Conservation (phyloP, 148 eudicot genomes). For the Rhododendron henanense region DNA sequence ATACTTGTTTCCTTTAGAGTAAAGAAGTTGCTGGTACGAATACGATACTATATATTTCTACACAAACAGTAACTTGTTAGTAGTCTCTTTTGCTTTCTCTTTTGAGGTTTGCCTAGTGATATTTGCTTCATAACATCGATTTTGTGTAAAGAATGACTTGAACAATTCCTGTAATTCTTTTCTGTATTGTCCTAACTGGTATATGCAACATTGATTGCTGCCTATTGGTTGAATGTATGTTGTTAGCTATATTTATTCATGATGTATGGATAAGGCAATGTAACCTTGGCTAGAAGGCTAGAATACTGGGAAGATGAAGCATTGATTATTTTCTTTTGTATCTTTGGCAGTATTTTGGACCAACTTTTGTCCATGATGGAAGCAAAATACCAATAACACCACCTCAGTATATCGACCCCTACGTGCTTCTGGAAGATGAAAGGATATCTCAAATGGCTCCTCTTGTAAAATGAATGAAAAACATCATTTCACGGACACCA, state of each 20-base stretch:
- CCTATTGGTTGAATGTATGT: neutral
- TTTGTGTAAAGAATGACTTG: neutral
- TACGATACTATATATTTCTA: neutral
- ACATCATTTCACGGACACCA: neutral
- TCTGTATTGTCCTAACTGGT: neutral
- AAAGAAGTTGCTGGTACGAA: neutral
- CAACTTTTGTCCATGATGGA: constrained; percentile 69
- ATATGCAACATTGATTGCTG: neutral
- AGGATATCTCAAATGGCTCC: constrained; percentile 47
- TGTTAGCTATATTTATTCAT: neutral
- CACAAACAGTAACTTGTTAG: neutral
- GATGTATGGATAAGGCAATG: neutral
- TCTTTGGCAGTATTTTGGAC: constrained; percentile 73
- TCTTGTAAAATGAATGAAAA: constrained; percentile 23
- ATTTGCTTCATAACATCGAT: neutral
- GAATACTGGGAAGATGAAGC: neutral
- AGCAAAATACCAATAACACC: constrained; percentile 27
- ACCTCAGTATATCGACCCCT: constrained; percentile 79
- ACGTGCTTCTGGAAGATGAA: constrained; percentile 77
- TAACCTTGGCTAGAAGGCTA: neutral
- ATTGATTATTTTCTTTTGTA: neutral
- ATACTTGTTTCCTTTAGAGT: neutral
- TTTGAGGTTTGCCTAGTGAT: neutral
- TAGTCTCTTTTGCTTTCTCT: neutral
- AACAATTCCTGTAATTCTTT: neutral